These are phyloP conservation scores for Monosporascus sp. DNA, from an alignment of 2,329 filamentous ascomycete species.

Conservation along the genomic window DNA sequence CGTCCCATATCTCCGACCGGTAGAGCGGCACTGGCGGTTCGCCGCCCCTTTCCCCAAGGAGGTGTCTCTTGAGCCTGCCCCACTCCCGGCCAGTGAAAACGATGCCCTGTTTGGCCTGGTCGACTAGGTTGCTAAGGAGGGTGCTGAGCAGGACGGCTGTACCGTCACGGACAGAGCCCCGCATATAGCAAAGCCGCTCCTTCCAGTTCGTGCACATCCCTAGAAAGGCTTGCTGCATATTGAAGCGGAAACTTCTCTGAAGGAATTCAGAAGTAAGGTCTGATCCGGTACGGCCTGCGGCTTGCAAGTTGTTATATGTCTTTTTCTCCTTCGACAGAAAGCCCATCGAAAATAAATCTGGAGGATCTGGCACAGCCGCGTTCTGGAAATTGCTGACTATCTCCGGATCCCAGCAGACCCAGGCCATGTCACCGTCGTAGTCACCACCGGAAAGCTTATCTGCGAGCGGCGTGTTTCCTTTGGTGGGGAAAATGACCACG, in stretches of 20 bases:
- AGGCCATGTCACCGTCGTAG: conserved; percentile 75
- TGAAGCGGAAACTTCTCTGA: conserved; percentile 51
- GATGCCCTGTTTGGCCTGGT: conserved; percentile 52
- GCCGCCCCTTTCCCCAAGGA: conserved; percentile 13
- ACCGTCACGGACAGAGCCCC: conserved; percentile 41
- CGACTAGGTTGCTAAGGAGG: conserved; percentile 50
- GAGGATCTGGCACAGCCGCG: conserved; percentile 41
- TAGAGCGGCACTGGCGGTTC: conserved; percentile 37
- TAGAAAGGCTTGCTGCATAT: conserved; percentile 51
- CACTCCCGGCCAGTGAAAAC: conserved; percentile 42
- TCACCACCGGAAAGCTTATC: conserved; percentile 72
- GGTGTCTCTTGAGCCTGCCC: conserved; percentile 27
- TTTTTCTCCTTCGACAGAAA: conserved; percentile 46
- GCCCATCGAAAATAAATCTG: conserved; percentile 41
- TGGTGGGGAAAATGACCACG: conserved; percentile 70
- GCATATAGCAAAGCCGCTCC: conserved; percentile 57
- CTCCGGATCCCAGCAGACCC: conserved; percentile 67
- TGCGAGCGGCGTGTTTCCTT: conserved; percentile 59
- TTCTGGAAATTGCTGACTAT: conserved; percentile 66
- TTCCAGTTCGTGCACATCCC: conserved; percentile 62
- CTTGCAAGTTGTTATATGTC: conserved; percentile 41
- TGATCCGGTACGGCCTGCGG: not conserved
- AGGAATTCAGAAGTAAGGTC: conserved; percentile 43
- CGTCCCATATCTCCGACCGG: conserved; percentile 30
- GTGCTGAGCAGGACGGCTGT: conserved; percentile 46